Base-by-base conservation (phyloP, 768 basidiomycete genomes). In the Mycena crocata region DNA sequence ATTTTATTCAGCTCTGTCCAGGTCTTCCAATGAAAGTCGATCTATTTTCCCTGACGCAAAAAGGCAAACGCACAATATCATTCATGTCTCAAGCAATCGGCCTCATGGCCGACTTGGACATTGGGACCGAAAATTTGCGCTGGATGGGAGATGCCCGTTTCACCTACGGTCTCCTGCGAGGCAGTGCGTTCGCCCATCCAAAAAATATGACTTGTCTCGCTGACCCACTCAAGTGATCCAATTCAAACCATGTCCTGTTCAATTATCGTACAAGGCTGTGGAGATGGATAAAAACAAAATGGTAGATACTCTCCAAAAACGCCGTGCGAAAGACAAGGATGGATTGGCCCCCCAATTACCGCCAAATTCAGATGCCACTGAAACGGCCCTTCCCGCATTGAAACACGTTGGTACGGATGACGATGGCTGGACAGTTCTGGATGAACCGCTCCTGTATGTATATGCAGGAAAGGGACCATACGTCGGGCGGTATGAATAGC, bases 71-170 rank as follows among this genome's bases (percentile, higher is more conserved):
- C 9, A 83, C 82, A 2, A 83, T 93, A 72, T 93, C 93, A 17
- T 96, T 93, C 82, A 90, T 96, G 88, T 89, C 92, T 0, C 93
- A 95, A 79, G 85, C 90, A 3, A 74, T 93, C 24, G 95, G 95
- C 3, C 82, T 96, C 34, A 92, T 95, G 88, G 93, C 95, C 3
- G 93, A 96, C 67, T 64, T 94, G 42, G 94, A 95, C 78, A 78
- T 93, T 48, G 91, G 91, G 60, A 96, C 95, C 2, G 94, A 96
- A 65, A 81, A 93, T 71, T 77, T 96, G 44, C 87, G 94, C 12
- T 95, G 92, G 90, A 90, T 96, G 90, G 95, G 95, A 13, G 91
- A 91, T 72, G 81, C 84, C 15, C 90, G 95, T 12, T 96, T 96
- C 76, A 75, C 90, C 32, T 80, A 87, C 64, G 95, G 95, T 12